phyloP scores from a whole-genome alignment of 108 stramenopile species.

The Thalassiosira profunda region DNA sequence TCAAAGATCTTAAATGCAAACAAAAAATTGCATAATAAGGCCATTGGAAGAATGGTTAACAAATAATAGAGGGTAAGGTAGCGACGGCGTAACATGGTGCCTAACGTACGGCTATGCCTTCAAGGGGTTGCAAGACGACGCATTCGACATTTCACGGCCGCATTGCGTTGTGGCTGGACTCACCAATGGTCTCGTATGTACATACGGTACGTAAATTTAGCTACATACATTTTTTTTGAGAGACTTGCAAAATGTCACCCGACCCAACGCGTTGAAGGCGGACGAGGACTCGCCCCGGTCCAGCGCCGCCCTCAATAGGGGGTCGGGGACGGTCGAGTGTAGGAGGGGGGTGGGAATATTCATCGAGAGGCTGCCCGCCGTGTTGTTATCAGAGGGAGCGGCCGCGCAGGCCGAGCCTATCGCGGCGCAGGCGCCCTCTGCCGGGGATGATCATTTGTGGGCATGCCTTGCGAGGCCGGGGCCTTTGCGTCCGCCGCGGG shows the following conservation, averaged over 20 bases:
- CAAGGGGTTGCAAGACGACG: neutral
- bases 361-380: neutral
- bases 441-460: conserved; percentile 20
- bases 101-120: neutral
- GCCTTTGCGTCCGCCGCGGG: conserved; percentile 3
- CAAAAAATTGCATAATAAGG: no score
- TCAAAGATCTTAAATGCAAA: no score
- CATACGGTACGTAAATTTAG: no score
- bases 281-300: conserved; percentile 5
- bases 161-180: no score
- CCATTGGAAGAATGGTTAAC: no score
- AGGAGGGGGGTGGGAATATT: conserved; percentile 1
- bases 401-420: neutral
- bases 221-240: no score
- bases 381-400: neutral
- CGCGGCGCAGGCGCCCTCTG: neutral
- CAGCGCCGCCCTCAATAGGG: neutral
- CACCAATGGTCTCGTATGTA: no score
- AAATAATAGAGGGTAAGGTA: no score
- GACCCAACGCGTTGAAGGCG: conserved; percentile 22
- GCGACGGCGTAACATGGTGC: no score
- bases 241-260: neutral
- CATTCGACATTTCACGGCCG: neutral
- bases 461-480: conserved; percentile 13
- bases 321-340: no score